These are phyloP conservation scores for Spathaspora boniae DNA, from an alignment of 805 yeast species.

Conservation along the genomic window DNA sequence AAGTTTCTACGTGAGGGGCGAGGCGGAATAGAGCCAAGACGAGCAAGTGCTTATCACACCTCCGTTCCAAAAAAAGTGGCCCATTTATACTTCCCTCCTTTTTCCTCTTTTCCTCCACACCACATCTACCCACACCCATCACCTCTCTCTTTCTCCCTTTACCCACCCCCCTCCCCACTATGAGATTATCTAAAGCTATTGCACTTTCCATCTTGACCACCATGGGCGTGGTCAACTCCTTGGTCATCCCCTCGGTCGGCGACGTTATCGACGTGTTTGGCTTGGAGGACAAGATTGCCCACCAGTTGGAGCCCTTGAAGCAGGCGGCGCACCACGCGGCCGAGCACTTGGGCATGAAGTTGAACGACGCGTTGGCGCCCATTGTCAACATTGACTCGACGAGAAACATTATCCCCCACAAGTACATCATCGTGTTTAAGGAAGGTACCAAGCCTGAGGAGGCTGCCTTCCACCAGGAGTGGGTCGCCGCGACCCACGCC, in stretches of 20 bases:
- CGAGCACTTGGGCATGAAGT: conserved; percentile 10
- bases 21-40: too few relatives aligned
- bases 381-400: conserved; percentile 40
- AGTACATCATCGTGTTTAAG: conserved; percentile 85
- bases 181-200: conserved; percentile 40
- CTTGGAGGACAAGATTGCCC: conserved; percentile 7
- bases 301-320: conserved; percentile 1
- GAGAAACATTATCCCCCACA: conserved; percentile 57
- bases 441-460: conserved; percentile 52
- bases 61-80: too few relatives aligned
- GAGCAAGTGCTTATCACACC: too few relatives aligned
- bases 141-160: too few relatives aligned
- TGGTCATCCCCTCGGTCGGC: conserved; percentile 59
- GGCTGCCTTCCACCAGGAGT: conserved; percentile 60
- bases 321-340: conserved; percentile 7
- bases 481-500: conserved; percentile 56
- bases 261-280: conserved; percentile 38
- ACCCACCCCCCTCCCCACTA: too few relatives aligned
- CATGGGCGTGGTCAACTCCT: conserved; percentile 39
- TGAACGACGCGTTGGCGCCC: conserved; percentile 37
- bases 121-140: too few relatives aligned
- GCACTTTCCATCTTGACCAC: conserved; percentile 42
- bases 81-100: too few relatives aligned
- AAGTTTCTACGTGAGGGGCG: too few relatives aligned
- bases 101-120: too few relatives aligned